These are phyloP conservation scores for Yamadazyma mexicana DNA, from an alignment of 1,139 yeast species.

Conservation along the genomic window DNA sequence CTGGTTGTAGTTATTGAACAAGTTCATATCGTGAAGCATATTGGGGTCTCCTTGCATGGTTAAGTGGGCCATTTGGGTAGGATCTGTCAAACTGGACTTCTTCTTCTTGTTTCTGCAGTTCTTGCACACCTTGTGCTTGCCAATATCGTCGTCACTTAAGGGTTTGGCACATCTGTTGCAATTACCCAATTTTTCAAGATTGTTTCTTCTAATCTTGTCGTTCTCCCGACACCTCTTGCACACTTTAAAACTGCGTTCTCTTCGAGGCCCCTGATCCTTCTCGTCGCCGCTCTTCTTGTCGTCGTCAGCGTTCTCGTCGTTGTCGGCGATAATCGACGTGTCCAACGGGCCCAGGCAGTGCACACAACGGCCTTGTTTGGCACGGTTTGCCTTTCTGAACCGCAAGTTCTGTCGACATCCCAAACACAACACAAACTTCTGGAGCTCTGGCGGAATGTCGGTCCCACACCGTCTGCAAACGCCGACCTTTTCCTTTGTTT, in stretches of 20 bases:
- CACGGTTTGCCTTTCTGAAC: slow-evolving; percentile 55
- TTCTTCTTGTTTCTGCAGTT: slow-evolving; percentile 56
- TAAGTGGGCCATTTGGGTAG: slow-evolving; percentile 1
- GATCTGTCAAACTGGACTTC: slow-evolving; percentile 20
- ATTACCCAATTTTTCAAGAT: slow-evolving; percentile 56
- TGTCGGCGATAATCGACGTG: slow-evolving; percentile 33
- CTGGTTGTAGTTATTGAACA: slow-evolving; percentile 10
- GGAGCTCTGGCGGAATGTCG: slow-evolving; percentile 49
- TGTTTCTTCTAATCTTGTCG: slow-evolving; percentile 57
- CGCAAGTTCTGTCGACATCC: slow-evolving; percentile 56
- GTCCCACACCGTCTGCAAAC: slow-evolving; percentile 67
- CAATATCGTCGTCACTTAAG: slow-evolving; percentile 43
- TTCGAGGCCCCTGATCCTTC: slow-evolving; percentile 9
- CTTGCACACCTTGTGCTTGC: slow-evolving; percentile 56
- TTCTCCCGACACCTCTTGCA: slow-evolving; percentile 63
- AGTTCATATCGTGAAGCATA: slow-evolving; percentile 8
- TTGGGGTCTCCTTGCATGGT: slow-evolving; percentile 6
- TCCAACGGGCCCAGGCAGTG: slow-evolving; percentile 67
- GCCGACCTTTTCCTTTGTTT: slow-evolving; percentile 59
- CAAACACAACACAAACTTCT: slow-evolving; percentile 58
- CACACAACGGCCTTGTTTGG: slow-evolving; percentile 64
- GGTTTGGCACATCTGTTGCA: slow-evolving; percentile 63
- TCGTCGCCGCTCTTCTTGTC: neutral
- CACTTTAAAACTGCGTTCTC: slow-evolving; percentile 50
- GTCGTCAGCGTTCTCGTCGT: slow-evolving; percentile 11